Evolutionary conservation across 2,329 filamentous ascomycete species (phyloP), one percentile per base, ranked within the genome.

Genomic region (Sporothrix sp.): DNA sequence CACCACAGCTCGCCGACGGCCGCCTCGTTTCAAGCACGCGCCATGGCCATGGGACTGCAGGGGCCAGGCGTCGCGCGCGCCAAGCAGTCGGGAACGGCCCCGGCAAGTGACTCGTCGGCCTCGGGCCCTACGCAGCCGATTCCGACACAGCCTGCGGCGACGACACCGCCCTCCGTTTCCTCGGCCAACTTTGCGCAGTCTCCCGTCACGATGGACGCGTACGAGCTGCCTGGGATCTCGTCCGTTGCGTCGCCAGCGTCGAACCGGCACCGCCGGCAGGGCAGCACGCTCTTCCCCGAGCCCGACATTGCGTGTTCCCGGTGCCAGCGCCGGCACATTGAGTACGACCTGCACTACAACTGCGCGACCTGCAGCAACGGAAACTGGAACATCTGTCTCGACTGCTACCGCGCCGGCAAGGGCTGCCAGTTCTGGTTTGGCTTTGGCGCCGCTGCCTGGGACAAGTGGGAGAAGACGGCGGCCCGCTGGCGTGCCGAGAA

Each of bases 401-500:
- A 75, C 56, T 97, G 91, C 68, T 96, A 94, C 64, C 81, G 87
- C 25, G 63, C 71, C 11, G 83, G 84, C 8, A 78, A 78, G 60
- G 90, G 90, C 10, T 97, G 91, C 63, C 72, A 80, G 16, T 79
- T 93, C 62, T 96, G 89, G 88, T 89, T 84, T 58, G 90, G 91
- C 1, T 95, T 96, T 63, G 87, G 87, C 3, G 75, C 84, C 58
- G 76, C 77, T 4, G 88, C 87, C 0, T 78, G 80, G 68, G 69
- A 69, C 40, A 80, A 76, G 54, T 91, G 85, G 72, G 80, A 85
- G 52, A 72, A 71, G 59, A 64, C 67, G 16, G 48, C 44, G 16
- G 51, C 48, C 7, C 45, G 40, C 23, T 52, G 46, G 51, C 68
- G 68, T 16, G 36, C 46, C 9, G 28, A 50, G 9, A 65, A 66